Conservation (phyloP, 1,284 basidiomycete species). For the Malassezia sympodialis region DNA sequence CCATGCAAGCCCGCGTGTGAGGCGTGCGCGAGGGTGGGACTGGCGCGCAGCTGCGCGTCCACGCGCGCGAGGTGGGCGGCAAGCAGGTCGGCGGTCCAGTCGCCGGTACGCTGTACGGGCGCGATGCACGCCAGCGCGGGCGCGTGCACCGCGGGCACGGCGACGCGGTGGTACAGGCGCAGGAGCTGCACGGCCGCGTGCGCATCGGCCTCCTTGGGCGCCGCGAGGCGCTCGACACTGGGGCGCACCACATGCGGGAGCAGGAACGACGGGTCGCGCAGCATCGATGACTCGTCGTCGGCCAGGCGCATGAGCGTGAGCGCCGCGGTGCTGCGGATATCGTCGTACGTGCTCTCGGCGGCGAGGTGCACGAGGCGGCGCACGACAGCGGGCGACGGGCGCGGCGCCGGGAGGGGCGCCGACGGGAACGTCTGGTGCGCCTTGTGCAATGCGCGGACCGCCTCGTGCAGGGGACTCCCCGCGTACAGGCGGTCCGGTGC, state of each 20-base stretch:
- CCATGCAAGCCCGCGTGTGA: conserved; percentile 42
- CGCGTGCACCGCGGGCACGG: neutral
- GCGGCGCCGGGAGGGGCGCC: conserved; percentile 21
- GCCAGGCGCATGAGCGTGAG: conserved; percentile 30
- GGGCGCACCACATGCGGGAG: conserved; percentile 22
- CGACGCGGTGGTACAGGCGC: conserved; percentile 24
- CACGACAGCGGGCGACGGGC: conserved; percentile 24
- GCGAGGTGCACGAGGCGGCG: conserved; percentile 25
- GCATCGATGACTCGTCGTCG: conserved; percentile 15
- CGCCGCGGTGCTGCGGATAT: conserved; percentile 27
- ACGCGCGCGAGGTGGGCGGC: conserved; percentile 23
- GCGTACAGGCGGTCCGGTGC: neutral
- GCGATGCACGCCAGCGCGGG: neutral
- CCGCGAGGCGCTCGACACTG: conserved; percentile 23
- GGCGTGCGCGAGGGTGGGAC: conserved; percentile 5
- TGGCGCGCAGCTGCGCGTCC: conserved; percentile 31
- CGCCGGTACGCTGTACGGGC: too few species aligned
- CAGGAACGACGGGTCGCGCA: conserved; percentile 20
- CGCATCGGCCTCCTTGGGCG: conserved; percentile 23
- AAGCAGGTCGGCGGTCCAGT: neutral
- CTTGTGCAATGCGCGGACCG: conserved; percentile 24
- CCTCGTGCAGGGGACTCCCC: neutral
- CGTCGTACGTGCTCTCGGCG: conserved; percentile 33
- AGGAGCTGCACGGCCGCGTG: conserved; percentile 28
- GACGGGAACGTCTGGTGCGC: conserved; percentile 25